Evolutionary conservation across 139 green algal species (phyloP), one percentile per base, ranked within the genome.

Genomic region (Microglena sp.): DNA sequence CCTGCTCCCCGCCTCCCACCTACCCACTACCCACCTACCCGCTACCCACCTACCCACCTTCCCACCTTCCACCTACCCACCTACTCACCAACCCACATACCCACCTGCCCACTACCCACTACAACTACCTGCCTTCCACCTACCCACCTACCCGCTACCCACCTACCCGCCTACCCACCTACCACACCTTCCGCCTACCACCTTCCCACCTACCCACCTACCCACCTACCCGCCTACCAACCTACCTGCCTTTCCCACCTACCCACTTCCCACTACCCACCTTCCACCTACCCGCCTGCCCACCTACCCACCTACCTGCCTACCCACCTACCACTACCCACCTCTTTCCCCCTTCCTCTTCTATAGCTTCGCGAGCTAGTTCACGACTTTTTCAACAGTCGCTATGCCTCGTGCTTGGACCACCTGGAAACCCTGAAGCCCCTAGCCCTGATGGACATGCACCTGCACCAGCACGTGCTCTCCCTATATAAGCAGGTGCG

Each of bases 291-390:
- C 40, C 15, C 15, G 11, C 40, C 40, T 50, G 15, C 18, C 40
- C 18, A 50, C 11, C 15, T 50, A 50, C 40, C 40, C 60, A 67
- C 6, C 21, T 40, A 56, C 26, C 4, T 8, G 11, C 35, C 24
- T 40, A 67, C 11, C 11, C 60, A 33, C 35, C n/a, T 6, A 67
- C 15, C 4, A 26, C 33, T 54, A 28, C 18, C 29, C 53, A 33
- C 33, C 32, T 54, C 33, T 31, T 30, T 53, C 29, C 22, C 24
- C 5, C 31, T 45, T 53, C n/a, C 18, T 4, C n/a, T 26, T 33
- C n/a, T 36, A 21, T 68, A 91, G 86, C 66, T 97, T 55, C 82
- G 90, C 2, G 89, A 97, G 64, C 45, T 90, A 58, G 74, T 97
- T 6, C 26, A 87, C 30, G 81, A 92, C 66, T 96, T 96, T 66